Conservation (phyloP, 805 yeast genomes). For the Starmerella bombicola region DNA sequence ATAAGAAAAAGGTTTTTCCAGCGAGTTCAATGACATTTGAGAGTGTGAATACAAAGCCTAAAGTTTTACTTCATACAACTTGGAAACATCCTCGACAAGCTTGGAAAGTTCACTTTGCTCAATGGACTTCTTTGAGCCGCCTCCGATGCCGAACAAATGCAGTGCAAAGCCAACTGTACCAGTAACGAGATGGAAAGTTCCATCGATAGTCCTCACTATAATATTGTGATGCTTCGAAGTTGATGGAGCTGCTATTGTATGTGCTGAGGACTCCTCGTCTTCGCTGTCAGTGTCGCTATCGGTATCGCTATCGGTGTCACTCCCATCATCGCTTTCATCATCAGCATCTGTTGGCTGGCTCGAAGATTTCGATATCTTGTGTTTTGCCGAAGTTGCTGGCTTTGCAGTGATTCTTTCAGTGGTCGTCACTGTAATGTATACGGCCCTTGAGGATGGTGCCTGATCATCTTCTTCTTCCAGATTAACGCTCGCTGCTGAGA, state of each 20-base stretch:
- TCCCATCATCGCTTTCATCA: not conserved
- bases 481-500: not conserved
- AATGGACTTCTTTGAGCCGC: not conserved
- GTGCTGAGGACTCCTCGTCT: not conserved
- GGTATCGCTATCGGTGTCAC: conserved; percentile 1
- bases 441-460: conserved; percentile 2
- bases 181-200: conserved; percentile 7
- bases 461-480: not conserved
- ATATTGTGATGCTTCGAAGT: conserved; percentile 7
- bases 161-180: conserved; percentile 9
- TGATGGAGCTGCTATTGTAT: not conserved
- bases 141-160: conserved; percentile 5
- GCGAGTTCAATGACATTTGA: too few relatives aligned
- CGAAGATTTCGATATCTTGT: too few relatives aligned
- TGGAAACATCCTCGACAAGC: not conserved
- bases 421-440: conserved; percentile 5
- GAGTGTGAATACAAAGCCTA: too few relatives aligned
- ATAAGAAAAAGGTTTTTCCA: too few relatives aligned
- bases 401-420: not conserved
- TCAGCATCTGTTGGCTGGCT: not conserved
- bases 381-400: not conserved
- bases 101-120: not conserved
- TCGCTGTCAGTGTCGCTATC: not conserved
- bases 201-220: conserved; percentile 6
- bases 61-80: too few relatives aligned